Base-by-base conservation (phyloP, 208 protist species). In the Acanthamoeba healyi region DNA sequence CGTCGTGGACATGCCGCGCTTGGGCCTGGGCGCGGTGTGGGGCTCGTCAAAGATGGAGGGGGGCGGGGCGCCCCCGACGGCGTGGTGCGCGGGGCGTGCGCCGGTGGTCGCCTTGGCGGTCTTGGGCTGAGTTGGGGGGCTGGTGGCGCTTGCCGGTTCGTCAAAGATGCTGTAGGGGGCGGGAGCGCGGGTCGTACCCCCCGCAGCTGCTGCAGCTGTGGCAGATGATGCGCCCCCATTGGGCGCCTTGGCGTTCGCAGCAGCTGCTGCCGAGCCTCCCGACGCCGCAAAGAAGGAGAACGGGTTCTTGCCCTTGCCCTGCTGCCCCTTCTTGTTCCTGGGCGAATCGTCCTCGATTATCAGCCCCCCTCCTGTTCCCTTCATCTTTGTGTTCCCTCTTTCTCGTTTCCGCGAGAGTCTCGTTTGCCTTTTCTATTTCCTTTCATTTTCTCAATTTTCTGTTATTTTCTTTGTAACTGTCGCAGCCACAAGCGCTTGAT, bases 81-180 rank as follows among this genome's bases (percentile, higher is more conserved):
- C n/a, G n/a, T n/a, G 74, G 10, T 58, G 44, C 7, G 10, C n/a
- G 36, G 46, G 74, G 9, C 74, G 74, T 29, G 38, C 29, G 44
- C 10, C 36, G 4, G 44, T 0, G 74, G 32, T n/a, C 22, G 44
- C 36, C 19, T 84, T 84, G 12, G 42, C 0, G 24, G 38, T 14
- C 74, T 77, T 77, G 4, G 67, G 12, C 0, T 7, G 17, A n/a
- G 34, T n/a, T 7, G 67, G 38, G 19, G 74, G 40, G 40, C n/a
- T 42, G 17, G 72, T 81, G n/a, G n/a, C n/a, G n/a, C n/a, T n/a
- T 4, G 32, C 5, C 5, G 74, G 22, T 56, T 84, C 74, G 19
- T 84, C 74, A 84, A 84, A 84, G 44, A 84, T 84, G 74, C 74
- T 84, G 74, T 84, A 84, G 74, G 74, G 74, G 40, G 44, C 74